Evolutionary conservation across 2,329 filamentous ascomycete genomes (phyloP).

Genomic region (Blastomyces percursus): DNA sequence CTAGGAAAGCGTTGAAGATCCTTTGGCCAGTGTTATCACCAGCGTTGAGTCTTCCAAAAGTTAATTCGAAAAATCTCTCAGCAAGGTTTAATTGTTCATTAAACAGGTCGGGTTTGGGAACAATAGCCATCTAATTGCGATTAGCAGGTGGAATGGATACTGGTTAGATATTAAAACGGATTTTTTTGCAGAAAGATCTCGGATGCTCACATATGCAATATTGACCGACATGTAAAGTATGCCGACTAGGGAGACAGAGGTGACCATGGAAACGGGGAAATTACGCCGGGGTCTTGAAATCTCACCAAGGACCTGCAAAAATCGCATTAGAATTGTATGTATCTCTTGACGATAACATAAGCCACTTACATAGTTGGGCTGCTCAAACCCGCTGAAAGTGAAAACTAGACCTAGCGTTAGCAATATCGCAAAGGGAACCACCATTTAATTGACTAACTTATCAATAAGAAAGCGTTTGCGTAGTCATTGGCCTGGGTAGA

Average conservation of each 20-base stretch:
- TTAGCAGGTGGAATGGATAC: background rate
- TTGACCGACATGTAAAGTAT: slow-evolving; percentile 33
- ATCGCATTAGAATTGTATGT: background rate
- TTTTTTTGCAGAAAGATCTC: background rate
- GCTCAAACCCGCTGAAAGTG: slow-evolving; percentile 34
- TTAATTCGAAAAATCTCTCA: slow-evolving; percentile 7
- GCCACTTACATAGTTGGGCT: slow-evolving; percentile 36
- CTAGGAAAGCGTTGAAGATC: slow-evolving; percentile 30
- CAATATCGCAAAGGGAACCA: background rate
- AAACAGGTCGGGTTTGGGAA: slow-evolving; percentile 2
- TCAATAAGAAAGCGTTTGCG: slow-evolving; percentile 16
- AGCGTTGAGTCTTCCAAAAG: slow-evolving; percentile 4
- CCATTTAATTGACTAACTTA: slow-evolving; percentile 2
- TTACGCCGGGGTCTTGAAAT: slow-evolving; percentile 30
- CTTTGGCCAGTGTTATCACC: slow-evolving; percentile 5
- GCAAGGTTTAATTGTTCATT: background rate
- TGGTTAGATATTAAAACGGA: background rate
- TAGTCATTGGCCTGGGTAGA: slow-evolving; percentile 2
- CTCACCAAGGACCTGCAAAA: slow-evolving; percentile 28
- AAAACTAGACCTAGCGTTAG: slow-evolving; percentile 16
- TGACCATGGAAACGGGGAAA: slow-evolving; percentile 27
- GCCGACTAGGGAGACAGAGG: slow-evolving; percentile 24
- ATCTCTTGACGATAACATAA: background rate
- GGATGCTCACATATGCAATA: slow-evolving; percentile 34
- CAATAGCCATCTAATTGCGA: slow-evolving; percentile 11